A percentile compares a stretch with the other conserved stretches of the same genome.
These are phyloP conservation scores for Colletotrichum incanum DNA, from an alignment of 2,329 filamentous ascomycete species.

Conservation along the genomic window DNA sequence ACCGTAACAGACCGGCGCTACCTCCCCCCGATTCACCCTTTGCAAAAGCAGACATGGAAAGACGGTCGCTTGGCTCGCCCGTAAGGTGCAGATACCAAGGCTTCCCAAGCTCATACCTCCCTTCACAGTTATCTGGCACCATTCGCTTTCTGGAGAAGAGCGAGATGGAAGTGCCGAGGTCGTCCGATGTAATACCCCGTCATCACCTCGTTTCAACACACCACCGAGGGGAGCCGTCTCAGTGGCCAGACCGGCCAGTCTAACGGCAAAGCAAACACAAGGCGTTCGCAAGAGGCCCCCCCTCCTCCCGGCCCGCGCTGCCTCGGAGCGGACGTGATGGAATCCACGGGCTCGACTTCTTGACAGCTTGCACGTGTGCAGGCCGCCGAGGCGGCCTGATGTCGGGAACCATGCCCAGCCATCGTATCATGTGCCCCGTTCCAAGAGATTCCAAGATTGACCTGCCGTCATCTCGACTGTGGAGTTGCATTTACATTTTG, in stretches of 20 bases:
- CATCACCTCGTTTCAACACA: constrained; percentile 1
- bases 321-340: constrained; percentile 14
- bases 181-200: constrained; percentile 33
- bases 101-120: neutral
- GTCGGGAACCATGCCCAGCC: neutral
- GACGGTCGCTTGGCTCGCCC: neutral
- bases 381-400: neutral
- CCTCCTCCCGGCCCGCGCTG: neutral
- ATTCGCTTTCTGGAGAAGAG: neutral
- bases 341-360: neutral
- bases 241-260: neutral
- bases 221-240: neutral
- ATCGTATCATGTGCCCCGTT: neutral
- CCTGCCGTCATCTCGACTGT: constrained; percentile 15
- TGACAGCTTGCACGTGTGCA: neutral
- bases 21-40: neutral
- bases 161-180: constrained; percentile 11
- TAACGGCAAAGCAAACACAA: neutral
- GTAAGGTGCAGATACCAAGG: neutral
- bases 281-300: neutral
- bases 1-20: neutral
- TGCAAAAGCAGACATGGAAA: neutral
- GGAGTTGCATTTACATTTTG: neutral
- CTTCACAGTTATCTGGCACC: neutral
- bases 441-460: neutral